Conservation (phyloP, 2,329 filamentous ascomycete genomes). For the Paracorniculantispora psalliotae region DNA sequence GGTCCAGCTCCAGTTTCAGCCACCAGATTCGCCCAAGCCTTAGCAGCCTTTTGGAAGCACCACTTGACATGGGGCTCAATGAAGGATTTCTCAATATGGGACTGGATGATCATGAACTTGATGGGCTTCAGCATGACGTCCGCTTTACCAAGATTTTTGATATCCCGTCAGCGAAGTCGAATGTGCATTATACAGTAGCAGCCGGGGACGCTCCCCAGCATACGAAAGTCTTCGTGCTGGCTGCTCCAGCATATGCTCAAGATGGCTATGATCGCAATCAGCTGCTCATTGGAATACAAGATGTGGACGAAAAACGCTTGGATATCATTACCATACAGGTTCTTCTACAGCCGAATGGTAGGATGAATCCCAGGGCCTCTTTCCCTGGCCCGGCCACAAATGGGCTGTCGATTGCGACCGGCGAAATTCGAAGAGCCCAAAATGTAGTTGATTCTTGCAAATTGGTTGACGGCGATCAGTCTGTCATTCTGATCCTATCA, state of each 20-base stretch:
- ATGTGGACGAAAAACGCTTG: conserved; percentile 61
- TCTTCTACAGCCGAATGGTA: conserved; percentile 25
- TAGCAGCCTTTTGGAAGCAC: conserved; percentile 62
- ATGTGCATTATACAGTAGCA: conserved; percentile 55
- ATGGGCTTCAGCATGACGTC: conserved; percentile 68
- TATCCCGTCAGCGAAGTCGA: conserved; percentile 57
- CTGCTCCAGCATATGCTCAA: conserved; percentile 50
- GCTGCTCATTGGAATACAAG: conserved; percentile 64
- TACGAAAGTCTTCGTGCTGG: conserved; percentile 63
- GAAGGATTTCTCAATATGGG: conserved; percentile 70
- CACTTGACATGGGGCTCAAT: conserved; percentile 65
- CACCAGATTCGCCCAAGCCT: conserved; percentile 46
- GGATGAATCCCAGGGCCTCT: background rate
- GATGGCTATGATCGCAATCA: conserved; percentile 51
- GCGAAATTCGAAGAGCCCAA: conserved; percentile 54
- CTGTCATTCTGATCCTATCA: conserved; percentile 65
- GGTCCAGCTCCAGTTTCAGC: conserved; percentile 37
- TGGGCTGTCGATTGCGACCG: conserved; percentile 22
- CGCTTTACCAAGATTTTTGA: conserved; percentile 65
- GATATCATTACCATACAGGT: conserved; percentile 61
- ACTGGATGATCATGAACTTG: conserved; percentile 65
- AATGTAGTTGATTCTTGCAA: conserved; percentile 70
- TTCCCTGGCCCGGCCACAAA: background rate
- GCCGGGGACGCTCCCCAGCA: conserved; percentile 48
- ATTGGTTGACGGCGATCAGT: conserved; percentile 60